Evolutionary conservation across 495 filamentous ascomycete species (phyloP).

Genomic region (Polyplosphaeria fusca): DNA sequence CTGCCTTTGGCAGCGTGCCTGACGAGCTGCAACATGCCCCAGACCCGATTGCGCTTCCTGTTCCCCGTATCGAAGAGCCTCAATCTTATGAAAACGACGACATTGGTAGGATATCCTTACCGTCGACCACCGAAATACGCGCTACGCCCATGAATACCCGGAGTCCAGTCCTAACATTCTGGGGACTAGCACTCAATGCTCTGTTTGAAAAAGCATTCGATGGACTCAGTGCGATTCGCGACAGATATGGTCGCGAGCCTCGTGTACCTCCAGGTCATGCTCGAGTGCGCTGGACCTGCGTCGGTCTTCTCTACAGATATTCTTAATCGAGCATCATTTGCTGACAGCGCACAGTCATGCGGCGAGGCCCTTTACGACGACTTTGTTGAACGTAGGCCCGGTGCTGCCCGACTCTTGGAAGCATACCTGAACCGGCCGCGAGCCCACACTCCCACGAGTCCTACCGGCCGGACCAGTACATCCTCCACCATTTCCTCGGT

Average conservation of each 20-base stretch:
- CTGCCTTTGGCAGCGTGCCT: background rate
- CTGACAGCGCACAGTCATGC: slow-evolving; percentile 31
- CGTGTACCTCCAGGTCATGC: slow-evolving; percentile 26
- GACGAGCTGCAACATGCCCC: background rate
- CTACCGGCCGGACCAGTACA: slow-evolving; percentile 24
- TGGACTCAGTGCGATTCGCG: slow-evolving; percentile 8
- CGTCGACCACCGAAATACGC: slow-evolving; percentile 17
- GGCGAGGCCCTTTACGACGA: slow-evolving; percentile 43
- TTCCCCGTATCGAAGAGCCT: slow-evolving; percentile 12
- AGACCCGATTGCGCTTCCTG: background rate
- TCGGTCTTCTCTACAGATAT: slow-evolving; percentile 11
- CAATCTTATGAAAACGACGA: background rate
- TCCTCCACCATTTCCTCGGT: slow-evolving; percentile 32
- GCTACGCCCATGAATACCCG: background rate
- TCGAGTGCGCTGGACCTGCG: slow-evolving; percentile 42
- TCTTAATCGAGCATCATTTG: background rate
- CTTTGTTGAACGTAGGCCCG: slow-evolving; percentile 39
- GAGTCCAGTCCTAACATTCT: slow-evolving; percentile 19
- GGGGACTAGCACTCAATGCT: slow-evolving; percentile 18
- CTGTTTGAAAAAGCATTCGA: slow-evolving; percentile 13
- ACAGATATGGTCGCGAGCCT: slow-evolving; percentile 26
- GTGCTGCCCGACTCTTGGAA: slow-evolving; percentile 40
- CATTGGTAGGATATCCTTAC: slow-evolving; percentile 16
- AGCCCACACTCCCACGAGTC: slow-evolving; percentile 29
- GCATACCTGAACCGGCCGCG: slow-evolving; percentile 36